Evolutionary conservation across 2,329 filamentous ascomycete species (phyloP).

Genomic region (Cladosporium sp.): DNA sequence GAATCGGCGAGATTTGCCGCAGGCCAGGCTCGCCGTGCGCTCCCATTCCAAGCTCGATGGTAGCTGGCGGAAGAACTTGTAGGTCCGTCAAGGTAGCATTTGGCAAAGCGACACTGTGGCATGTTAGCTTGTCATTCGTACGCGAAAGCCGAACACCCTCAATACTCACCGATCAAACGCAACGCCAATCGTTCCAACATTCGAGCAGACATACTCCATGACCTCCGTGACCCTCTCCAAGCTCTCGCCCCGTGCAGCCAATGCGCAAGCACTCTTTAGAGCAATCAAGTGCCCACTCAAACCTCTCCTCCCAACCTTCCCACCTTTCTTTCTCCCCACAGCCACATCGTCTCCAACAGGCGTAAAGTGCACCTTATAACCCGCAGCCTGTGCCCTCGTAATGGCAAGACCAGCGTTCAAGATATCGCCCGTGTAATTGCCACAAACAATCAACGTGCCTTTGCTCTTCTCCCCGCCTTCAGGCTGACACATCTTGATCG

Average conservation of each 20-base stretch:
- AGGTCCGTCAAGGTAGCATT: slow-evolving; percentile 61
- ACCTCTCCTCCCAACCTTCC: slow-evolving; percentile 62
- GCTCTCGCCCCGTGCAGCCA: slow-evolving; percentile 38
- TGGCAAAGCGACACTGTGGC: slow-evolving; percentile 37
- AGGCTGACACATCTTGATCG: slow-evolving; percentile 57
- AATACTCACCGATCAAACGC: slow-evolving; percentile 36
- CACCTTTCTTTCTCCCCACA: slow-evolving; percentile 56
- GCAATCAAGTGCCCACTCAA: slow-evolving; percentile 63
- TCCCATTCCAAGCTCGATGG: slow-evolving; percentile 65
- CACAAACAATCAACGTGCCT: slow-evolving; percentile 62
- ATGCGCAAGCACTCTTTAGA: slow-evolving; percentile 61
- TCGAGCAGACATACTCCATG: slow-evolving; percentile 40
- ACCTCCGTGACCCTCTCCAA: slow-evolving; percentile 38
- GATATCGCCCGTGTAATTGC: slow-evolving; percentile 66
- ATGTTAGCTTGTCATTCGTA: background rate
- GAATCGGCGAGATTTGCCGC: slow-evolving; percentile 54
- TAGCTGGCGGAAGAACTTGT: slow-evolving; percentile 53
- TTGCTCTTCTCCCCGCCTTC: slow-evolving; percentile 37
- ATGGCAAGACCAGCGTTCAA: slow-evolving; percentile 62
- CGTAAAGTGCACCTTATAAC: slow-evolving; percentile 57
- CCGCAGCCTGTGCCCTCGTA: slow-evolving; percentile 57
- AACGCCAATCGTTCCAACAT: slow-evolving; percentile 40
- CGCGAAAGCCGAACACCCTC: background rate
- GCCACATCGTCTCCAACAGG: slow-evolving; percentile 67
- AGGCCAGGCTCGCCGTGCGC: slow-evolving; percentile 67